Base-by-base conservation (phyloP, 2,329 filamentous ascomycete species). In the Scopulariopsis brevicaulis region DNA sequence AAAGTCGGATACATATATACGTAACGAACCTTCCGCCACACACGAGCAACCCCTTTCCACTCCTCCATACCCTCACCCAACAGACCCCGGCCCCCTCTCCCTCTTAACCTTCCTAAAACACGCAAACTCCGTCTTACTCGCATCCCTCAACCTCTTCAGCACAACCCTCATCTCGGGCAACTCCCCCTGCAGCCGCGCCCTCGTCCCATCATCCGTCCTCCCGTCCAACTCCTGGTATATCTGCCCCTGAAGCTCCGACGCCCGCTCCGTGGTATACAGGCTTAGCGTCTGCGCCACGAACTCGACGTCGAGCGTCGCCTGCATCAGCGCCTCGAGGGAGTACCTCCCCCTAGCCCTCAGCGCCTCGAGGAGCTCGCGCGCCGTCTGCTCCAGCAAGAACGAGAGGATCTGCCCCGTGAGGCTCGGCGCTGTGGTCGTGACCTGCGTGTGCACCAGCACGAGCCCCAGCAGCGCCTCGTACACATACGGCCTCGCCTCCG, bases 261-360 rank as follows among this genome's bases (percentile, higher is more conserved):
- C 90, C 55, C 84, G 81, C 59, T 96, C 88, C 0, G 90, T 94
- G 0, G 90, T 94, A 71, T 95, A 99, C 64, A 92, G 86, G 60
- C 83, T 89, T 37, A 99, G 80, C 5, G 93, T 96, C 74, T 99
- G 94, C 1, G 92, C 90, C 59, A 97, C 86, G 68, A 99, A 97
- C 71, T 99, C 94, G 1, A 96, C 92, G 67, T 99, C 94, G 1
- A 99, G 82, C 0, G 94, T 99, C 1, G 95, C 95, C 73, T 99
- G 95, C 86, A 97, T 96, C 55, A 99, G 81, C 7, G 89, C 86
- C 5, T 87, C 78, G 0, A 99, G 83, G 1, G 84, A 81, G 72
- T 94, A 97, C 22, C 77, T 77, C 4, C 77, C 70, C 7, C 86
- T 84, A 40, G 69, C 81, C 77, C 74, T 76, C 77, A 97, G 96